A percentile compares a stretch with the other conserved stretches of the same genome.
phyloP scores from a whole-genome alignment of 208 protist species.

The Leptomonas seymouri region DNA sequence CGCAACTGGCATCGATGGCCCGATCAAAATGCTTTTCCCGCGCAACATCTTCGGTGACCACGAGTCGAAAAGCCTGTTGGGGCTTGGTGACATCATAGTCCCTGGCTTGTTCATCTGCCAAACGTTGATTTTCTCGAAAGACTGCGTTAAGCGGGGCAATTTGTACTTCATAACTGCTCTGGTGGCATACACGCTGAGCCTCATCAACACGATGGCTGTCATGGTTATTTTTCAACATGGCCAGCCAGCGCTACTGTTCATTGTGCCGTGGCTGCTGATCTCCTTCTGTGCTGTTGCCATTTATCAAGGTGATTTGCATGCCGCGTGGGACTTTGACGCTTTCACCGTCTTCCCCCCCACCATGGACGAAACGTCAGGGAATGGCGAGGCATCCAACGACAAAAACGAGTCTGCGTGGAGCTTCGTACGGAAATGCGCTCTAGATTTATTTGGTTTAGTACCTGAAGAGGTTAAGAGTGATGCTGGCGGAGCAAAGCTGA shows the following conservation, averaged over 20 bases:
- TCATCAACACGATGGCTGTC: conserved; percentile 94
- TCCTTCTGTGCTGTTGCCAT: conserved; percentile 50
- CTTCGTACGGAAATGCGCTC: conserved; percentile 26
- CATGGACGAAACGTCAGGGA: conserved; percentile 1
- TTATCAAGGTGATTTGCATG: conserved; percentile 70
- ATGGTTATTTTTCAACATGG: conserved; percentile 96
- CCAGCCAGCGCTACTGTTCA: conserved; percentile 93
- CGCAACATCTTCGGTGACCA: conserved; percentile 77
- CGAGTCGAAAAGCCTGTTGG: conserved; percentile 90
- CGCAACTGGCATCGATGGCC: conserved; percentile 94
- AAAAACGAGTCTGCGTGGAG: conserved; percentile 32
- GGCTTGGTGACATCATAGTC: conserved; percentile 97
- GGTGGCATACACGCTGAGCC: conserved; percentile 88
- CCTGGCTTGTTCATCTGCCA: conserved; percentile 96
- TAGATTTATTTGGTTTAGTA: conserved; percentile 50
- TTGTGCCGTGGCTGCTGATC: conserved; percentile 90
- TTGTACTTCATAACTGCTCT: conserved; percentile 91
- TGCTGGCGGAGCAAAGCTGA: conserved; percentile 4
- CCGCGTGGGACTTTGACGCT: conserved; percentile 54
- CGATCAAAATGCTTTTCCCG: conserved; percentile 97
- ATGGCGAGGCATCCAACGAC: conserved; percentile 14
- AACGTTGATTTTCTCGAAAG: conserved; percentile 91
- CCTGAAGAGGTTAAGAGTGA: conserved; percentile 25
- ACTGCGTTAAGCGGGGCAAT: conserved; percentile 56
- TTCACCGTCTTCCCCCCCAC: conserved; percentile 27